Conservation (phyloP, 345 rosid species). For the Eucalyptus microcorys region DNA sequence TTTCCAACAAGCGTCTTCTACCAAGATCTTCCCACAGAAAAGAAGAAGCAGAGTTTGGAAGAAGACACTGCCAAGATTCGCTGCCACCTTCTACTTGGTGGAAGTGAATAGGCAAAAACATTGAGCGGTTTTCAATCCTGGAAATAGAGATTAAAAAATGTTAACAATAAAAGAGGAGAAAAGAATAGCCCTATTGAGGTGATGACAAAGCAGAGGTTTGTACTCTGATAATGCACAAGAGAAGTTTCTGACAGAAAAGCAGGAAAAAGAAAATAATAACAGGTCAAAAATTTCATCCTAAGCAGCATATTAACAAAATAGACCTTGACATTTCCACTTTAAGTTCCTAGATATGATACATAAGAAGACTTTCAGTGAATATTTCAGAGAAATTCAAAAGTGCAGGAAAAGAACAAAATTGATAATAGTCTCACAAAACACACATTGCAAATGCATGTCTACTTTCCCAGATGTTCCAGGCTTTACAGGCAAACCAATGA, state of each 20-base stretch:
- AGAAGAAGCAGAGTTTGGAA: slow-evolving; percentile 81
- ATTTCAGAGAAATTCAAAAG: neutral
- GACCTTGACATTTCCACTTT: neutral
- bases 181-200: neutral
- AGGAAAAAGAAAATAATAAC: neutral
- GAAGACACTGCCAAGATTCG: slow-evolving; percentile 86
- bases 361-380: neutral
- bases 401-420: neutral
- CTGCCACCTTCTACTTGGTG: slow-evolving; percentile 68
- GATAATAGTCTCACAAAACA: neutral
- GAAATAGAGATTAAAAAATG: neutral
- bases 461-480: neutral
- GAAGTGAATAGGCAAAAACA: slow-evolving; percentile 72
- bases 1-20: slow-evolving; percentile 54
- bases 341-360: neutral
- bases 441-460: neutral
- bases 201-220: neutral
- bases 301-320: neutral
- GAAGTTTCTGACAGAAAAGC: neutral
- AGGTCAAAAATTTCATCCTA: neutral
- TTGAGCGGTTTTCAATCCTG: slow-evolving; percentile 94
- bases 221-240: neutral
- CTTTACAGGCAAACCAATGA: neutral
- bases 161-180: neutral
- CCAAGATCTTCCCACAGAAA: slow-evolving; percentile 98